Evolutionary conservation across 2,329 filamentous ascomycete genomes (phyloP), one percentile per base, ranked within the genome.

Genomic region (Sarocladium oryzae): DNA sequence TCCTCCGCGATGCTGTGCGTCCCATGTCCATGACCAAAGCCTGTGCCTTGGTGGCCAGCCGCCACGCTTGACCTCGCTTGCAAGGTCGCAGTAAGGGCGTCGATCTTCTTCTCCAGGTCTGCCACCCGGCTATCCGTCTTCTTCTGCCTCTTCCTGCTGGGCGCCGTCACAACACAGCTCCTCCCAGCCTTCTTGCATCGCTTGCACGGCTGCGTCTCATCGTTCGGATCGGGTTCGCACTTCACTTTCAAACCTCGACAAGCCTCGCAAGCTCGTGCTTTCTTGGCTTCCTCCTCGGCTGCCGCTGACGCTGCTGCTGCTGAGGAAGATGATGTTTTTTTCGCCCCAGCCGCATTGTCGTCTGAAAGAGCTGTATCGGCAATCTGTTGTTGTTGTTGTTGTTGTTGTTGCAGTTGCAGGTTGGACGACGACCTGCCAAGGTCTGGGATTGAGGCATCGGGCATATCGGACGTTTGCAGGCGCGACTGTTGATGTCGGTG

Each of bases 91-190:
- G 88, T 95, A 63, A 96, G 66, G 8, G 86, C 88, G 71, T 96
- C 89, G 56, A 96, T 92, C 72, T 95, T 95, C 74, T 86, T 89
- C 73, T 96, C 90, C 49, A 96, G 75, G 72, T 96, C 90, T 8
- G 89, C 86, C 11, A 96, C 90, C 49, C 89, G 79, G 57, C 83
- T 92, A 65, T 95, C 91, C 51, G 88, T 90, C 75, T 95, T 95
- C 74, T 92, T 95, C 72, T 92, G 88, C 40, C 90, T 78, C 69
- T 95, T 95, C 36, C 89, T 66, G 26, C 75, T 81, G 13, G 79
- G 88, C 56, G 83, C 81, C 1, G 89, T 95, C 55, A 91, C 84
- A 36, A 91, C 71, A 63, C 90, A 95, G 56, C 76, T 75, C 33
- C 89, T 76, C n/a, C 83, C 81, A 2, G 89, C 87, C 69, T 95